These are phyloP conservation scores for Verticillium nonalfalfae DNA, from an alignment of 2,329 filamentous ascomycete species.

Conservation along the genomic window DNA sequence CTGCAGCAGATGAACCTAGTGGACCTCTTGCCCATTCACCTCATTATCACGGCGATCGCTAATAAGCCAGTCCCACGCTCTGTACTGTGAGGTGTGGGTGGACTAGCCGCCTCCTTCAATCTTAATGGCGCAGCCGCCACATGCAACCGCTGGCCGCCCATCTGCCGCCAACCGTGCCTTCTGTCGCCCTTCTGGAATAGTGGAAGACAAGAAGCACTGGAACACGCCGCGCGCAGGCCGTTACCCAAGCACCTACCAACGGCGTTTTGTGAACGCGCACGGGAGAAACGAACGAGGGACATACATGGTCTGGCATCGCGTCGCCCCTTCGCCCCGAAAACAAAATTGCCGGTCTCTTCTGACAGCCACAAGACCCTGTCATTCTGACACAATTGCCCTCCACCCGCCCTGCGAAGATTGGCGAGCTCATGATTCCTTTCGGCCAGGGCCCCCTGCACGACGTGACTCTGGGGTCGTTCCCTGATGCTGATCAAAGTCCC, in stretches of 20 bases:
- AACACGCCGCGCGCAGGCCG: not conserved
- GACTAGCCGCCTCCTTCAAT: not conserved
- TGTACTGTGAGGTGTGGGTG: not conserved
- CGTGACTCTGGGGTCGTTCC: conserved; percentile 11
- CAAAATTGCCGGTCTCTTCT: not conserved
- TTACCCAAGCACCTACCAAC: not conserved
- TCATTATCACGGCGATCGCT: not conserved
- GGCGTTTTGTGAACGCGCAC: not conserved
- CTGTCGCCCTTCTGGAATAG: not conserved
- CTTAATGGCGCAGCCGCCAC: not conserved
- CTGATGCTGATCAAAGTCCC: conserved; percentile 36
- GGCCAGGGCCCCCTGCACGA: not conserved
- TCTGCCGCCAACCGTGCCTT: not conserved
- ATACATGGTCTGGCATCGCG: not conserved
- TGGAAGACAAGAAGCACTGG: not conserved
- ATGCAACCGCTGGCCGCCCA: too few species aligned
- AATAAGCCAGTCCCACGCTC: not conserved
- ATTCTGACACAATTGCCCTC: not conserved
- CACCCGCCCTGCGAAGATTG: not conserved
- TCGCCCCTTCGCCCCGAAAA: not conserved
- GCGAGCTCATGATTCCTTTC: not conserved
- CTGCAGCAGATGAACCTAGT: not conserved
- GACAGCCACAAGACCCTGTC: not conserved
- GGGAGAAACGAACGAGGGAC: not conserved
- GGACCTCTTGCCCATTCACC: not conserved